phyloP scores from a whole-genome alignment of 2,329 filamentous ascomycete species.

The Trichothecium sympodiale region DNA sequence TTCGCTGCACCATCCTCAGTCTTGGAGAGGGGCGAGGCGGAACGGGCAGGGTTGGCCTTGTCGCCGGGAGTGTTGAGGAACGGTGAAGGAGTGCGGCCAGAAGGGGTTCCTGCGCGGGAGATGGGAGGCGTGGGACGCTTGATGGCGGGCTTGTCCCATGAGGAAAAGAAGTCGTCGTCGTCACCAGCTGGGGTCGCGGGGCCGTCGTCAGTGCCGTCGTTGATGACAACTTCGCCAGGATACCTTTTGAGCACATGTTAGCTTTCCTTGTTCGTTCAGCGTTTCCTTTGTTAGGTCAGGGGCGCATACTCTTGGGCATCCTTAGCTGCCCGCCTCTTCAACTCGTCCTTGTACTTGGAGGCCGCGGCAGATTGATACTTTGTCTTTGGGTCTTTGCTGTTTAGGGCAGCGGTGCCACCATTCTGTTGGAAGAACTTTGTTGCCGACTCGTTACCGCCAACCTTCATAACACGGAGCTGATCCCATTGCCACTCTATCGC shows the following conservation, averaged over 20 bases:
- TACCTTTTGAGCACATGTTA: slow-evolving; percentile 43
- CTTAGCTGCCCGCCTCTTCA: slow-evolving; percentile 71
- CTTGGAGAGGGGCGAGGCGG: slow-evolving; percentile 71
- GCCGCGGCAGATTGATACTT: slow-evolving; percentile 95
- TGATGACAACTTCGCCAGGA: slow-evolving; percentile 76
- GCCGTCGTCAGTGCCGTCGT: slow-evolving; percentile 60
- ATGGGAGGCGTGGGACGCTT: slow-evolving; percentile 92
- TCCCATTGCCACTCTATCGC: slow-evolving; percentile 97
- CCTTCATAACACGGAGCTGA: slow-evolving; percentile 93
- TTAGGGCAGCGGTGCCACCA: slow-evolving; percentile 83
- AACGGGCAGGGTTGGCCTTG: slow-evolving; percentile 61
- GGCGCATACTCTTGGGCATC: slow-evolving; percentile 73
- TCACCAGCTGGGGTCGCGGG: slow-evolving; percentile 65
- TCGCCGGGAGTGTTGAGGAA: slow-evolving; percentile 65
- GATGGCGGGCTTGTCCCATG: slow-evolving; percentile 95
- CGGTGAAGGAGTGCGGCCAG: slow-evolving; percentile 76
- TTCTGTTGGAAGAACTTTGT: slow-evolving; percentile 98
- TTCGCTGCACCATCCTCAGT: slow-evolving; percentile 37
- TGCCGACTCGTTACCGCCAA: slow-evolving; percentile 93
- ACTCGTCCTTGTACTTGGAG: slow-evolving; percentile 94
- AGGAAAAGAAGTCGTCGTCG: slow-evolving; percentile 97
- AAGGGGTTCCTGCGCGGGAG: slow-evolving; percentile 76
- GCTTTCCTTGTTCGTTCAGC: too few relatives aligned
- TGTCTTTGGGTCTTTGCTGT: slow-evolving; percentile 91
- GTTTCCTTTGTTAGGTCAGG: background rate